A percentile compares a stretch with the other conserved stretches of the same genome.
Evolutionary conservation across 2,329 filamentous ascomycete genomes (phyloP).

Genomic region (Fusarium drepaniforme): DNA sequence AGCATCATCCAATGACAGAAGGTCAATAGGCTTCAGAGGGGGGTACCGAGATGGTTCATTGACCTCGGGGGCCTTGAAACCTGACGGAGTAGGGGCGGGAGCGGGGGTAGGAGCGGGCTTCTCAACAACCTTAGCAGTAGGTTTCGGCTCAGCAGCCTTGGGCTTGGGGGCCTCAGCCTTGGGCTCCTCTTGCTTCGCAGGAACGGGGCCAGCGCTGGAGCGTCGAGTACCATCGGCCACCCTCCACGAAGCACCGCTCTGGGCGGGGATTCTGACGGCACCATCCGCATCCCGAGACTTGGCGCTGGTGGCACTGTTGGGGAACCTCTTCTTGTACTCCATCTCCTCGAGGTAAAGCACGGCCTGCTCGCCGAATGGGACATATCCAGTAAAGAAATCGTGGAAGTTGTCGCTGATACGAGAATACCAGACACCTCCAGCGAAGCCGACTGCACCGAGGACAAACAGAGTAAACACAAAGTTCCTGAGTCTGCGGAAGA

Average conservation of each 20-base stretch:
- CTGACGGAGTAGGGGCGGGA: conserved; percentile 41
- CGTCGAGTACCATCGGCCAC: conserved; percentile 76
- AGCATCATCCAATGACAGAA: conserved; percentile 79
- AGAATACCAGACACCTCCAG: conserved; percentile 91
- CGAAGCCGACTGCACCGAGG: conserved; percentile 83
- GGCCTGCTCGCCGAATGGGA: conserved; percentile 93
- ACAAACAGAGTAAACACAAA: conserved; percentile 83
- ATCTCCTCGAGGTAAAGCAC: conserved; percentile 96
- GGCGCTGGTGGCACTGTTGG: conserved; percentile 61
- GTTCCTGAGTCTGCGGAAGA: conserved; percentile 79
- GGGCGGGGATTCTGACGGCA: conserved; percentile 84
- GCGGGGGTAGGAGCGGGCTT: conserved; percentile 47
- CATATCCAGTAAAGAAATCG: conserved; percentile 98
- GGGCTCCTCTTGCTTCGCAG: conserved; percentile 47
- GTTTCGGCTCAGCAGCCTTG: conserved; percentile 34
- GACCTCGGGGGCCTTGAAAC: conserved; percentile 70
- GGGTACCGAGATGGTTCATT: conserved; percentile 74
- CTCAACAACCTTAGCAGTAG: conserved; percentile 47
- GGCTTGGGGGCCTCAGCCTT: conserved; percentile 50
- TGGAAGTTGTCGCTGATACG: conserved; percentile 97
- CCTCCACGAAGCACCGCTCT: conserved; percentile 87
- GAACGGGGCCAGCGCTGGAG: conserved; percentile 64
- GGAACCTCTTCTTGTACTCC: conserved; percentile 90
- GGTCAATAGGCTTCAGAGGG: conserved; percentile 79
- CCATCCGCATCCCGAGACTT: conserved; percentile 68